Evolutionary conservation across 352 stramenopile genomes (phyloP).

Genomic region (Globisporangium carolinianum): DNA sequence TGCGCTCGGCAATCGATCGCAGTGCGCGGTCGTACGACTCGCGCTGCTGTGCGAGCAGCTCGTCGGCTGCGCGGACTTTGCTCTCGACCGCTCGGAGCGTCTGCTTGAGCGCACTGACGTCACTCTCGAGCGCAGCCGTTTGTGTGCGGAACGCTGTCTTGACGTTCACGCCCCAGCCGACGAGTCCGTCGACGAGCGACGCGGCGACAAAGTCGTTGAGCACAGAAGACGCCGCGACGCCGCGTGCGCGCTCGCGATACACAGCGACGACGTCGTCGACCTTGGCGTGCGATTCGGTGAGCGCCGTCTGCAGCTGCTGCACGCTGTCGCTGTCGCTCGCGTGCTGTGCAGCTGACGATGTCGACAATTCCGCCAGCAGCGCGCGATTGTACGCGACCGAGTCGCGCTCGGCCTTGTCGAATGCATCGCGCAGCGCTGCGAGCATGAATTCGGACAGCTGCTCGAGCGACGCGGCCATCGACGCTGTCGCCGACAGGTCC

Average conservation of each 20-base stretch:
- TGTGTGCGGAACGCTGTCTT: conserved; percentile 44
- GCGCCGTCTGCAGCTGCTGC: conserved; percentile 27
- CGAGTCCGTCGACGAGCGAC: conserved; percentile 41
- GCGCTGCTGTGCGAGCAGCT: conserved; percentile 59
- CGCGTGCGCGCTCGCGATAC: conserved; percentile 34
- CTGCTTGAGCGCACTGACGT: conserved; percentile 39
- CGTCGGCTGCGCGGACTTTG: conserved; percentile 46
- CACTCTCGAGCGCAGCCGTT: conserved; percentile 24
- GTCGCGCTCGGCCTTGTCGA: conserved; percentile 23
- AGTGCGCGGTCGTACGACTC: conserved; percentile 58
- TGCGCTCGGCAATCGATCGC: conserved; percentile 41
- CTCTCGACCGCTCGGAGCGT: conserved; percentile 40
- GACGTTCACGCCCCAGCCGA: conserved; percentile 46
- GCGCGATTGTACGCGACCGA: conserved; percentile 40
- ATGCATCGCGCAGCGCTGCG: conserved; percentile 21
- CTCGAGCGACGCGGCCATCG: conserved; percentile 29
- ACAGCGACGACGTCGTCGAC: conserved; percentile 33
- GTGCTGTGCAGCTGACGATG: neutral
- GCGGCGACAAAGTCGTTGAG: conserved; percentile 41
- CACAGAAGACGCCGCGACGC: conserved; percentile 22
- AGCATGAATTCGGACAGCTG: conserved; percentile 53
- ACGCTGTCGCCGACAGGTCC: conserved; percentile 31
- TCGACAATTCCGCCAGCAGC: conserved; percentile 34
- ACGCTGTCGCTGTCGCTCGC: conserved; percentile 14
- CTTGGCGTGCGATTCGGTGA: conserved; percentile 22